A percentile compares a stretch with the other conserved stretches of the same genome.
Evolutionary conservation across 2,329 filamentous ascomycete species (phyloP).

Genomic region (Botryosphaeria agaves): DNA sequence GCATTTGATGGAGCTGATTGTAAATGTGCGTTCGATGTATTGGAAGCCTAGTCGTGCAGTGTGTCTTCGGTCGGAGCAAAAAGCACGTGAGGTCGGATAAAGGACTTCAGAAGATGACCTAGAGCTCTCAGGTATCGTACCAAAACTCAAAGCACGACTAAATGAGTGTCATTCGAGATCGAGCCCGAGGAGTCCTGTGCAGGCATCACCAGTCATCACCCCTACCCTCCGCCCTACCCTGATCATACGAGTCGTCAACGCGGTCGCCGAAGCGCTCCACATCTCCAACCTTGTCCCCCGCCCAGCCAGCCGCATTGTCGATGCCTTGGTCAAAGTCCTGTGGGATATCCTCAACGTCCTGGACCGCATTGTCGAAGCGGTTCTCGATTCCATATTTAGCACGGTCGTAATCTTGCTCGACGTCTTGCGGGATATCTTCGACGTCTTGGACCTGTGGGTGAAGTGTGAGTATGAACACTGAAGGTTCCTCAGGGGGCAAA

Average conservation of each 20-base stretch:
- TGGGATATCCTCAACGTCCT: conserved; percentile 19
- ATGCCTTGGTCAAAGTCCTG: no score
- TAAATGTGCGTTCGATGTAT: no score
- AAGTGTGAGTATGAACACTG: no score
- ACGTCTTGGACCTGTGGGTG: conserved; percentile 21
- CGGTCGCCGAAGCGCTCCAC: conserved; percentile 26
- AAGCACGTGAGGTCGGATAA: no score
- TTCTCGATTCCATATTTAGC: conserved; percentile 16
- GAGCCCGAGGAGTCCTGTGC: no score
- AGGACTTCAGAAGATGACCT: no score
- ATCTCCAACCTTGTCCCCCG: conserved; percentile 23
- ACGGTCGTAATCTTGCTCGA: conserved; percentile 16
- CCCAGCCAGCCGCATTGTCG: conserved; percentile 19
- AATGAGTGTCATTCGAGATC: no score
- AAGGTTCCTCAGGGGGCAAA: neutral
- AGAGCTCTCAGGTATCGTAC: no score
- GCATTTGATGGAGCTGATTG: no score
- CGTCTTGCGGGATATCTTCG: conserved; percentile 20
- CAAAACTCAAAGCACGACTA: no score
- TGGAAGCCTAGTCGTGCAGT: no score
- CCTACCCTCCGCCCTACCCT: conserved; percentile 17
- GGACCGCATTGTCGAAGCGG: conserved; percentile 14
- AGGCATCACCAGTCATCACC: conserved; percentile 8
- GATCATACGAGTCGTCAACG: conserved; percentile 25
- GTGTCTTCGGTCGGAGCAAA: no score